These are phyloP conservation scores for Lizonia empirigonia DNA, from an alignment of 2,329 filamentous ascomycete species.

Conservation along the genomic window DNA sequence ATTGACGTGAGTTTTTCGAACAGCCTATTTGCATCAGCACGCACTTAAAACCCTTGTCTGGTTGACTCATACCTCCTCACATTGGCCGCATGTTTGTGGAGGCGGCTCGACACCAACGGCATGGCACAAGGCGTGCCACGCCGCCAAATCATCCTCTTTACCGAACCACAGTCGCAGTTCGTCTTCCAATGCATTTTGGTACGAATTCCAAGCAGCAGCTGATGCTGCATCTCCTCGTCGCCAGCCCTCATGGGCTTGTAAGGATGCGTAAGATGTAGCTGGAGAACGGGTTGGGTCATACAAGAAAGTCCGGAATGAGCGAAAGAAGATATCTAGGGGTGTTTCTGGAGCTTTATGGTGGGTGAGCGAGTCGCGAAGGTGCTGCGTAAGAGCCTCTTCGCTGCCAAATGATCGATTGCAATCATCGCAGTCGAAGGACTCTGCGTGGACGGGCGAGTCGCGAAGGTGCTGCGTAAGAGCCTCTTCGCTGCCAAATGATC, in stretches of 20 bases:
- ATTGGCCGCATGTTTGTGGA: conserved; percentile 10
- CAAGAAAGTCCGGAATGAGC: conserved; percentile 8
- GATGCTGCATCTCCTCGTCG: conserved; percentile 3
- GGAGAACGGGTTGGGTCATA: conserved; percentile 12
- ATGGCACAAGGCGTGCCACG: no score
- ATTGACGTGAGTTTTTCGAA: no score
- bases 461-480: not conserved
- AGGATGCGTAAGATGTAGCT: conserved; percentile 34
- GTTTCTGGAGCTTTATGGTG: conserved; percentile 9
- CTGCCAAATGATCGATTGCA: not conserved
- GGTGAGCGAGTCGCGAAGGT: not conserved
- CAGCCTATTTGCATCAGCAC: no score
- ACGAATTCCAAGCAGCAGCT: conserved; percentile 14
- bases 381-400: not conserved
- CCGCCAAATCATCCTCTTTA: conserved; percentile 17
- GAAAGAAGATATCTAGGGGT: conserved; percentile 15
- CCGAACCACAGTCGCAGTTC: conserved; percentile 24
- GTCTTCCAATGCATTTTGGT: conserved; percentile 17
- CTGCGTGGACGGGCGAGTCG: not conserved
- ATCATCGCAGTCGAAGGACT: not conserved
- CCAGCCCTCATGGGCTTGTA: conserved; percentile 19
- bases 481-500: not conserved
- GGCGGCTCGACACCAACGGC: conserved; percentile 15
- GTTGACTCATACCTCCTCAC: conserved; percentile 12
- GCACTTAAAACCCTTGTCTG: no score